These are phyloP conservation scores for Oemleria cerasiformis DNA, from an alignment of 306 rosid species.

Conservation along the genomic window DNA sequence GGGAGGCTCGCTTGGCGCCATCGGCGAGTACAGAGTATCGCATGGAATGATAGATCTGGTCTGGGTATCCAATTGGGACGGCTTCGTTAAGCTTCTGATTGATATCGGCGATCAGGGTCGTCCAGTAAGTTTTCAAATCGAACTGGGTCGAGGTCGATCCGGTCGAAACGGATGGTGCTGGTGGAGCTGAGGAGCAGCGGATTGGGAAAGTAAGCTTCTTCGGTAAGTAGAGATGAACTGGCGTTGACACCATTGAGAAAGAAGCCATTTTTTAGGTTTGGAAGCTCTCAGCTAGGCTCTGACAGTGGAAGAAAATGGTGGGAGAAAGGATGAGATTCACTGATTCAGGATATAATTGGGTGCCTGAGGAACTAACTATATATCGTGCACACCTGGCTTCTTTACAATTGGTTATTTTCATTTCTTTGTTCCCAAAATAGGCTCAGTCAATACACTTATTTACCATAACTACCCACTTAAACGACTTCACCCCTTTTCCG, in stretches of 20 bases:
- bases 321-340: neutral
- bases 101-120: constrained; percentile 59
- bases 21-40: constrained; percentile 76
- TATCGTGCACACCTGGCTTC: neutral
- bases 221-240: constrained; percentile 28
- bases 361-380: neutral
- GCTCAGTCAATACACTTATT: neutral
- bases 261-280: constrained; percentile 41
- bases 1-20: constrained; percentile 88
- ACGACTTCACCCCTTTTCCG: neutral
- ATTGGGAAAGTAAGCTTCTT: constrained; percentile 31
- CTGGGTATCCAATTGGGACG: constrained; percentile 60
- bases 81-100: constrained; percentile 80
- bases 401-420: neutral
- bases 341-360: neutral
- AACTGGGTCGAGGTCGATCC: constrained; percentile 41
- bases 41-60: constrained; percentile 83
- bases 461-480: neutral
- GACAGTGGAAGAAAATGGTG: neutral
- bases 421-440: neutral
- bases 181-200: constrained; percentile 44
- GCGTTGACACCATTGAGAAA: constrained; percentile 37
- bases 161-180: constrained; percentile 37
- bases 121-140: constrained; percentile 84
- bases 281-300: neutral